Base-by-base conservation (phyloP, 306 rosid species). In the Ceratonia siliqua region DNA sequence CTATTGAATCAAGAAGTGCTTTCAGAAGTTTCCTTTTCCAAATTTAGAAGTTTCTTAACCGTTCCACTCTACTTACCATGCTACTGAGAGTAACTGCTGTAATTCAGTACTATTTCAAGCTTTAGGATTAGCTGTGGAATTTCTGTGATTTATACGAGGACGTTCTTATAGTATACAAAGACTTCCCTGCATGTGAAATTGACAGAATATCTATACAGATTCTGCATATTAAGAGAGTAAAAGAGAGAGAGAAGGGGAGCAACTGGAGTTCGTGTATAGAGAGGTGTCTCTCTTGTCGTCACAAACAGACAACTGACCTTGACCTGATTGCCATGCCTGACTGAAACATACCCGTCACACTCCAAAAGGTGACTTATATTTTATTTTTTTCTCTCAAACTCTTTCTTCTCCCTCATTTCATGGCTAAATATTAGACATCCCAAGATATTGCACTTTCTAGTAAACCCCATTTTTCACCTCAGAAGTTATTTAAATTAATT, bases 251-350 rank as follows among this genome's bases (percentile, higher is more conserved):
- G 28, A 62, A 66, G 65, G 13, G 42, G 67, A 56, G 66, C 62
- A 88, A 77, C 77, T 72, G 58, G 80, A 79, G 88, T 82, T 85
- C 8, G 45, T 64, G 53, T 15, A 39, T 43, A 73, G 79, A 68
- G 73, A 63, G 22, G 25, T 87, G 87, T 77, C 85, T 79, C 73
- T 68, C 57, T 76, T 90, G 95, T 87, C 95, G 79, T 76, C 89
- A 69, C 81, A 80, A 85, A 72, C 81, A 62, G 84, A 81, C 94
- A 85, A 75, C 12, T 43, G 62, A 55, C 17, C 48, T 83, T 72
- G 62, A 81, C 82, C 58, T 59, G 54, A 68, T 79, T 90, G 96
- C 80, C 83, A 77, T 81, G 87, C 87, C 82, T 63, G 63, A 79
- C 73, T 81, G 80, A 85, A 85, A 87, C 85, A 87, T 45, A 76